Base-by-base conservation (phyloP, 805 yeast genomes). In the Scheffersomyces ergatensis region DNA sequence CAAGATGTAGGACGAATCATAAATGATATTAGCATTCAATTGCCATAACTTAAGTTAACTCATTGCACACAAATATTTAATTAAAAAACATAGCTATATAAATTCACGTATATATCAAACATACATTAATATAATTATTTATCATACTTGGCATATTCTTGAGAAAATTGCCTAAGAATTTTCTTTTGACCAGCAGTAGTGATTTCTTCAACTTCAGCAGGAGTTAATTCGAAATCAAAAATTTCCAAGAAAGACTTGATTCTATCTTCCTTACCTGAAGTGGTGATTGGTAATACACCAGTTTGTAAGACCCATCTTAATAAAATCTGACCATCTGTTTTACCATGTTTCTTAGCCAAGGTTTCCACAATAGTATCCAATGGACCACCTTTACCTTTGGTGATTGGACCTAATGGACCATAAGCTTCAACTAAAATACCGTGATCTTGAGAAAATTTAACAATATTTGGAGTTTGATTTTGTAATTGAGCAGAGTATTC, bases 401-500 rank as follows among this genome's bases (percentile, higher is more conserved):
- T 71, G 27, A 85, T 55, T 12, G 90, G 89, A 12, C 80, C 77
- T 48, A 86, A 69, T 23, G 93, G 90, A 2, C 83, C 76, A 59
- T 82, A 86, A 2, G 89, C 89, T 54, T 80, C 85, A 12, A 85
- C 42, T 30, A 70, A 58, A 42, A 85, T 82, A 27, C 62, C 64
- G 39, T 84, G 54, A 39, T 74, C 55, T 49, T 76, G 58, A 40
- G 76, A 65, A 53, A 67, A 84, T 15, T 78, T 73, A 34, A 72
- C 71, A 45, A 77, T 67, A 0, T 80, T 85, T 0, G 82, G 79
- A 7, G 82, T 70, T 58, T 83, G 89, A 47, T 82, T 66, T 54
- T 79, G 88, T 51, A 83, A 67, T 53, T 82, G 82, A 0, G 89
- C 83, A 54, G 75, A 82, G 67, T 71, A 82, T 54, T 85, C 93